These are phyloP conservation scores for Diaporthe destruens DNA, from an alignment of 2,329 filamentous ascomycete genomes.

Conservation along the genomic window DNA sequence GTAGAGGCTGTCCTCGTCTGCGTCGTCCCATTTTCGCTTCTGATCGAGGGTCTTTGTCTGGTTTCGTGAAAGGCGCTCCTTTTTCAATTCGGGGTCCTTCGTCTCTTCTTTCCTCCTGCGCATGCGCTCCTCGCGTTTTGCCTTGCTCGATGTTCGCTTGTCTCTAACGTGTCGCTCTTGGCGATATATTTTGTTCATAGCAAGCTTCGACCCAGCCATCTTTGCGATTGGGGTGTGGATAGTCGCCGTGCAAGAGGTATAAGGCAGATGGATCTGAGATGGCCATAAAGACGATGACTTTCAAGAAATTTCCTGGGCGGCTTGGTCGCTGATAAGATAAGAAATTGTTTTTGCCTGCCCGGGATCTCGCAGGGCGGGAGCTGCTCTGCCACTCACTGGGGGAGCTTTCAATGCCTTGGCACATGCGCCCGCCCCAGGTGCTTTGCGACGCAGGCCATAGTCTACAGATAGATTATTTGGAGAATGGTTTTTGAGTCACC, in stretches of 20 bases:
- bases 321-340: slow-evolving; percentile 27
- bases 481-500: slow-evolving; percentile 32
- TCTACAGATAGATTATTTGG: neutral
- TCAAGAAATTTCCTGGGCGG: slow-evolving; percentile 21
- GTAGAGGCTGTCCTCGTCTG: slow-evolving; percentile 70
- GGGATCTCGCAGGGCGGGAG: neutral
- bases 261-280: neutral
- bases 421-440: neutral
- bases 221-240: slow-evolving; percentile 3
- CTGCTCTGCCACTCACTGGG: slow-evolving; percentile 15
- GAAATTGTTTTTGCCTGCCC: slow-evolving; percentile 22
- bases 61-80: slow-evolving; percentile 81
- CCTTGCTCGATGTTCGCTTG: slow-evolving; percentile 81
- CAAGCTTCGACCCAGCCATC: slow-evolving; percentile 43
- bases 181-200: slow-evolving; percentile 83
- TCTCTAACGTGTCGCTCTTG: slow-evolving; percentile 82
- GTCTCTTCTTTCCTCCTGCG: slow-evolving; percentile 86
- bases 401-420: slow-evolving; percentile 13
- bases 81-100: slow-evolving; percentile 81
- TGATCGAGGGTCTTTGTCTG: slow-evolving; percentile 84
- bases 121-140: slow-evolving; percentile 82
- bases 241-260: neutral
- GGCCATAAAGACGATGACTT: neutral
- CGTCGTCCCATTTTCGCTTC: slow-evolving; percentile 91
- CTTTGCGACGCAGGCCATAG: slow-evolving; percentile 1